Conservation (phyloP, 2,329 filamentous ascomycete genomes). For the Gyromitra esculenta region DNA sequence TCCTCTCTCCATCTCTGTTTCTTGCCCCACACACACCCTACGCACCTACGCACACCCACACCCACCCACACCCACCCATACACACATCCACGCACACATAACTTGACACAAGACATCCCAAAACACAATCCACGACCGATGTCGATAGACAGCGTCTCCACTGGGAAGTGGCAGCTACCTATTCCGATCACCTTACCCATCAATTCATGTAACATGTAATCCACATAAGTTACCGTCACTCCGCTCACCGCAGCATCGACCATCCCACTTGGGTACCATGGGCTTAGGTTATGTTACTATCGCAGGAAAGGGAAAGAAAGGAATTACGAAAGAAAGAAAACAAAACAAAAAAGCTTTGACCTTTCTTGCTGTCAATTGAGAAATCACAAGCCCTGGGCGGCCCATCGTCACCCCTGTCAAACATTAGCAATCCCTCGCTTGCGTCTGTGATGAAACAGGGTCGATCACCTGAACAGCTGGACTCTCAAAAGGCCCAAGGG, state of each 20-base stretch:
- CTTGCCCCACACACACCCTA: constrained; percentile 22
- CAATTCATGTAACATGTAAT: constrained; percentile 2
- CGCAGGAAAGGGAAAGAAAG: neutral
- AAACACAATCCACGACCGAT: constrained; percentile 33
- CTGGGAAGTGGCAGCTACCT: constrained; percentile 31
- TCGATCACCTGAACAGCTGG: constrained; percentile 51
- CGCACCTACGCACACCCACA: too few relatives aligned
- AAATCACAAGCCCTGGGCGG: constrained; percentile 48
- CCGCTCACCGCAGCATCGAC: constrained; percentile 39
- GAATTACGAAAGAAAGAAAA: neutral
- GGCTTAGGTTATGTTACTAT: constrained; percentile 23
- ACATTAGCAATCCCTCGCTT: constrained; percentile 53
- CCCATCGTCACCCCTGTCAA: constrained; percentile 51
- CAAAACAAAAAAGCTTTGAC: constrained; percentile 50
- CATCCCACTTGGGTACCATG: constrained; percentile 26
- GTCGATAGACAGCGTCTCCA: constrained; percentile 33
- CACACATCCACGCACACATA: constrained; percentile 12
- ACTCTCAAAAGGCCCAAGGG: constrained; percentile 37
- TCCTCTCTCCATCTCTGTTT: too few relatives aligned
- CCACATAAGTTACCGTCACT: constrained; percentile 44
- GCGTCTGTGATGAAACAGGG: constrained; percentile 47
- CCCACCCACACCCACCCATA: too few relatives aligned
- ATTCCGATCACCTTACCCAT: constrained; percentile 23
- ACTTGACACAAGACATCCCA: constrained; percentile 30
- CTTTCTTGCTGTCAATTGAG: constrained; percentile 49